A percentile compares a stretch with the other conserved stretches of the same genome.
Evolutionary conservation across 148 eudicot genomes (phyloP).

Genomic region (Fallopia convolvulus): DNA sequence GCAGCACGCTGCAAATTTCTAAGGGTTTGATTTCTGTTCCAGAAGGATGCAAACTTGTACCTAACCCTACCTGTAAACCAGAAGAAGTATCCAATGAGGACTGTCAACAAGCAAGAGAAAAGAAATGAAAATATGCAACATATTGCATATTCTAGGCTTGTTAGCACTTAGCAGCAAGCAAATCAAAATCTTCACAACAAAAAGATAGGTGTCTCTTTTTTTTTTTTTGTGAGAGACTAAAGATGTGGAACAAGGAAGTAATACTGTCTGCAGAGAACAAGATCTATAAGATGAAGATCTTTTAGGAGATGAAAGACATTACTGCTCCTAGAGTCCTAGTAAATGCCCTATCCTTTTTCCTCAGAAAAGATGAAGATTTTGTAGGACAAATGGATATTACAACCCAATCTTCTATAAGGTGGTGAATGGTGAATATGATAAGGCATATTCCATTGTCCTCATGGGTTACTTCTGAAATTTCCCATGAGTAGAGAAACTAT

Average conservation of each 20-base stretch:
- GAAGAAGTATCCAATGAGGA: background rate
- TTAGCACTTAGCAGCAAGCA: background rate
- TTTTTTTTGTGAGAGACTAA: background rate
- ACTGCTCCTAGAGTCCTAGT: background rate
- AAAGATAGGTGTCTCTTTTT: background rate
- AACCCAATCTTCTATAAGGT: background rate
- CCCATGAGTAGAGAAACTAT: background rate
- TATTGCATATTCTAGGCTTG: background rate
- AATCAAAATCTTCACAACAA: background rate
- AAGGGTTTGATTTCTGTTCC: constrained; percentile 83
- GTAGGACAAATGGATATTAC: background rate
- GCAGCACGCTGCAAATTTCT: constrained; percentile 67
- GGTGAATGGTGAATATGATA: background rate
- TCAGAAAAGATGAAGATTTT: background rate
- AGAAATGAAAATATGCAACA: background rate
- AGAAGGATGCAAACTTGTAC: constrained; percentile 94
- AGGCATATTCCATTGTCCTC: background rate
- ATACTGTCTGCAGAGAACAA: background rate
- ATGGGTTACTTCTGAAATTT: background rate
- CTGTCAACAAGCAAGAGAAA: background rate
- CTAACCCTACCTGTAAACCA: constrained; percentile 77
- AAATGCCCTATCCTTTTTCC: background rate
- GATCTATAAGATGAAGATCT: background rate
- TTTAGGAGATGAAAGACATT: background rate
- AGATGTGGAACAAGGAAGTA: background rate